Evolutionary conservation across 768 basidiomycete genomes (phyloP).

Genomic region (Clitopilus hobsonii): DNA sequence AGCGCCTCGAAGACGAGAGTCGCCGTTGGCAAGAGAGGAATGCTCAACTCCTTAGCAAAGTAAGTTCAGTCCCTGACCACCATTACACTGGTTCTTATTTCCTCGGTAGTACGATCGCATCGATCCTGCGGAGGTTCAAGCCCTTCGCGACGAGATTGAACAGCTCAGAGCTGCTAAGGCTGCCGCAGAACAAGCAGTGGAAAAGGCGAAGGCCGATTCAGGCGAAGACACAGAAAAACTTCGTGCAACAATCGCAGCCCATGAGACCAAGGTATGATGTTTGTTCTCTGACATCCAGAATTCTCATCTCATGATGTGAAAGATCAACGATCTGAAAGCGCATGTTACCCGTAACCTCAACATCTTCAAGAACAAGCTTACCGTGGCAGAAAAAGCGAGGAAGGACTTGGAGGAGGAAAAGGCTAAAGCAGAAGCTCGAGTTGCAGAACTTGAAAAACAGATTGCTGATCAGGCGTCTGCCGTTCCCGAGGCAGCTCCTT

Average conservation of each 20-base stretch:
- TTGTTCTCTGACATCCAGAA: background rate
- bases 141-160: slow-evolving; percentile 70
- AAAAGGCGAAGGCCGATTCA: slow-evolving; percentile 17
- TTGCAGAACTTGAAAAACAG: slow-evolving; percentile 32
- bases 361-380: slow-evolving; percentile 27
- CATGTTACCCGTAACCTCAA: slow-evolving; percentile 13
- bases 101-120: slow-evolving; percentile 73
- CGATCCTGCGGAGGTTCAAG: slow-evolving; percentile 80
- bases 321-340: background rate
- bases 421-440: slow-evolving; percentile 28
- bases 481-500: slow-evolving; percentile 13
- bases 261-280: slow-evolving; percentile 25
- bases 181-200: slow-evolving; percentile 22
- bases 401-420: slow-evolving; percentile 32
- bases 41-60: slow-evolving; percentile 75
- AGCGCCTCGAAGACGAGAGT: slow-evolving; percentile 70
- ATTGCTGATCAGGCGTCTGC: slow-evolving; percentile 21
- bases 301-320: background rate
- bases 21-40: slow-evolving; percentile 84
- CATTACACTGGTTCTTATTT: background rate
- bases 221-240: slow-evolving; percentile 7
- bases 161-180: slow-evolving; percentile 38
- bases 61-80: slow-evolving; percentile 22
- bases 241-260: slow-evolving; percentile 20
- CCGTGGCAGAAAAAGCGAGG: slow-evolving; percentile 30